These are phyloP conservation scores for Termitomyces sp. DNA, from an alignment of 768 basidiomycete genomes.

Conservation along the genomic window DNA sequence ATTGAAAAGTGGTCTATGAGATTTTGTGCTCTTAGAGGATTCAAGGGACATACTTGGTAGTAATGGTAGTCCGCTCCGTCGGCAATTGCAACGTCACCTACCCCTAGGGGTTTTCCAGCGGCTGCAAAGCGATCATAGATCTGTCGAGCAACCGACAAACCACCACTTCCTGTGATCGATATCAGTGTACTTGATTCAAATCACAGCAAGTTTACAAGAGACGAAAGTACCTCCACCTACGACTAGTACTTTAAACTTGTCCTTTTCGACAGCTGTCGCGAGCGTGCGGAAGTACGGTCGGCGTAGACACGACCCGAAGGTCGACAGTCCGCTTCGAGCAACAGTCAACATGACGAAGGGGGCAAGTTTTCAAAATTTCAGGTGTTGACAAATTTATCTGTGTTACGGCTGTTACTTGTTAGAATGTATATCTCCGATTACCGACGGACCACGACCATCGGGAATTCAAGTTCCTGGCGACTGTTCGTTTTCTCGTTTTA, in stretches of 20 bases:
- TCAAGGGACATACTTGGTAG: slow-evolving; percentile 58
- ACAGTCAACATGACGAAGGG: slow-evolving; percentile 10
- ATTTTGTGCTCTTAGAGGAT: neutral
- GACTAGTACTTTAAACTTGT: slow-evolving; percentile 80
- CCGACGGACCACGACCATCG: neutral
- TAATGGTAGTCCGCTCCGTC: slow-evolving; percentile 82
- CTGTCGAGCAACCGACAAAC: slow-evolving; percentile 83
- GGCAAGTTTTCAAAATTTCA: neutral
- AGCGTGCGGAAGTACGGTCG: slow-evolving; percentile 9
- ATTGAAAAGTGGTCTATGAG: slow-evolving; percentile 1
- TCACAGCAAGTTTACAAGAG: neutral
- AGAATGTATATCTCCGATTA: neutral
- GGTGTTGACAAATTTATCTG: neutral
- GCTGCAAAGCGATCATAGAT: slow-evolving; percentile 76
- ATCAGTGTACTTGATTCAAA: slow-evolving; percentile 2
- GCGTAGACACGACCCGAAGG: neutral
- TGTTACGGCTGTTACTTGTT: neutral
- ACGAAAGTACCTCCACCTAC: slow-evolving; percentile 75
- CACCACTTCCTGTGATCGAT: slow-evolving; percentile 62
- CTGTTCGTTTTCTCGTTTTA: neutral
- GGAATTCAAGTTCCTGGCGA: neutral
- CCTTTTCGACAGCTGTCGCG: slow-evolving; percentile 35
- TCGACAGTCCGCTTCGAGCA: slow-evolving; percentile 10
- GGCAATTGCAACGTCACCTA: slow-evolving; percentile 82
- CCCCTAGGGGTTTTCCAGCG: slow-evolving; percentile 62